These are phyloP conservation scores for Ascochyta koolunga DNA, from an alignment of 2,329 filamentous ascomycete genomes.

Conservation along the genomic window DNA sequence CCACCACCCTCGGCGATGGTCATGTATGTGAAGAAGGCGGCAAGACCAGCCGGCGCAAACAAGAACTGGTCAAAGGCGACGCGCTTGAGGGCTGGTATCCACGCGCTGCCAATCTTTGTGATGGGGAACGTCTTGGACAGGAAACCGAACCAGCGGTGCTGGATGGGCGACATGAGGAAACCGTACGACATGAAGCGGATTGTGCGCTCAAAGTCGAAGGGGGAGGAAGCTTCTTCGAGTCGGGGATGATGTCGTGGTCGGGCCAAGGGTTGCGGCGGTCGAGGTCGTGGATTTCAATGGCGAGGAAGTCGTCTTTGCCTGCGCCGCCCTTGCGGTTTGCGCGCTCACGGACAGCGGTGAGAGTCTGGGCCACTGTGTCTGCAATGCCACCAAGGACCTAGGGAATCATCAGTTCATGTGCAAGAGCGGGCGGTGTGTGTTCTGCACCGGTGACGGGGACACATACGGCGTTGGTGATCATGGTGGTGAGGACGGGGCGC, in stretches of 20 bases:
- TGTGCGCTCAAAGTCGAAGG: slow-evolving; percentile 94
- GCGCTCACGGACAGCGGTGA: slow-evolving; percentile 79
- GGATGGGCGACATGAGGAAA: slow-evolving; percentile 92
- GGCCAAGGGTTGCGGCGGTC: slow-evolving; percentile 77
- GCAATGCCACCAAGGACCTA: slow-evolving; percentile 85
- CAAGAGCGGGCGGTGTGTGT: not conserved
- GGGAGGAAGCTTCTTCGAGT: slow-evolving; percentile 69
- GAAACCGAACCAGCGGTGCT: slow-evolving; percentile 96
- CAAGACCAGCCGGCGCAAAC: slow-evolving; percentile 88
- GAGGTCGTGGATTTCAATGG: slow-evolving; percentile 88
- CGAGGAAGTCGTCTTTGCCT: slow-evolving; percentile 72
- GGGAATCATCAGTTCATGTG: slow-evolving; percentile 12
- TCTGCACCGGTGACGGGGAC: slow-evolving; percentile 4
- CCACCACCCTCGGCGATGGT: slow-evolving; percentile 93
- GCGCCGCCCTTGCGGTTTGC: slow-evolving; percentile 67
- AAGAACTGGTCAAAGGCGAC: slow-evolving; percentile 92
- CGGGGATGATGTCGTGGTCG: slow-evolving; percentile 70
- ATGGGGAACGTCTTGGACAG: slow-evolving; percentile 83
- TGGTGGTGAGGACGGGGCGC: slow-evolving; percentile 94
- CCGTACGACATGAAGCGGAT: slow-evolving; percentile 97
- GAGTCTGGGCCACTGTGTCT: slow-evolving; percentile 92
- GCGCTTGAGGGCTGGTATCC: slow-evolving; percentile 82
- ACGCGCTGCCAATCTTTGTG: slow-evolving; percentile 71
- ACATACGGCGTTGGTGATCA: slow-evolving; percentile 93
- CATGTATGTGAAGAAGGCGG: slow-evolving; percentile 93